Evolutionary conservation across 306 rosid species (phyloP), one percentile per base, ranked within the genome.

Genomic region (Rubus idaeus): DNA sequence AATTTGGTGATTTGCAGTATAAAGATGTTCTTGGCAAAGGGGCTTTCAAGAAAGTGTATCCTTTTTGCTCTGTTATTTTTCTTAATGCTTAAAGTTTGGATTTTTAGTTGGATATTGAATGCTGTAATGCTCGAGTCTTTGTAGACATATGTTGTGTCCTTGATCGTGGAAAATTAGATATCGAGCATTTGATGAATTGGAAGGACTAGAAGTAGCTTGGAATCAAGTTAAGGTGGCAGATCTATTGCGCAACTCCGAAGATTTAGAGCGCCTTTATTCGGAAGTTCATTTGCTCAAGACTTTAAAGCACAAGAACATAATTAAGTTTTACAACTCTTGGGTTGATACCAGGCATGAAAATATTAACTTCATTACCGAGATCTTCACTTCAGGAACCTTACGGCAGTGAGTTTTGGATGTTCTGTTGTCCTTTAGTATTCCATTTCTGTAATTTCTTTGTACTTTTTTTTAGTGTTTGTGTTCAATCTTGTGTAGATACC

Each of bases 201-300:
- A 96, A 84, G 99, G 99, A 58, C 89, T 96, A 77, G 99, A 96
- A 87, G 99, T 95, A 70, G 99, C 99, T 65, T 96, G 99, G 99
- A 96, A 96, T 84, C 99, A 96, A 87, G 88, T 92, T 73, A 96
- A 87, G 88, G 89, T 96, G 75, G 88, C 94, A 18, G 98, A 96
- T 91, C 73, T 96, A 47, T 76, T 96, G 78, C 91, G 88, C 41
- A 81, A 92, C 81, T 89, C 95, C 3, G 98, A 82, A 55, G 98
- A 92, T 82, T 80, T 96, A 70, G 99, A 89, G 84, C 91, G 99
- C 21, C 89, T 96, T 47, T 96, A 92, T 86, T 92, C 97, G 0
- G 99, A 96, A 83, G 99, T 92, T 75, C 98, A 90, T 88, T 77
- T 95, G 86, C 97, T 95, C 70, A 84, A 95, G 87, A 95, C 99